Base-by-base conservation (phyloP, 2,329 filamentous ascomycete species). In the Diaporthe ampelina region DNA sequence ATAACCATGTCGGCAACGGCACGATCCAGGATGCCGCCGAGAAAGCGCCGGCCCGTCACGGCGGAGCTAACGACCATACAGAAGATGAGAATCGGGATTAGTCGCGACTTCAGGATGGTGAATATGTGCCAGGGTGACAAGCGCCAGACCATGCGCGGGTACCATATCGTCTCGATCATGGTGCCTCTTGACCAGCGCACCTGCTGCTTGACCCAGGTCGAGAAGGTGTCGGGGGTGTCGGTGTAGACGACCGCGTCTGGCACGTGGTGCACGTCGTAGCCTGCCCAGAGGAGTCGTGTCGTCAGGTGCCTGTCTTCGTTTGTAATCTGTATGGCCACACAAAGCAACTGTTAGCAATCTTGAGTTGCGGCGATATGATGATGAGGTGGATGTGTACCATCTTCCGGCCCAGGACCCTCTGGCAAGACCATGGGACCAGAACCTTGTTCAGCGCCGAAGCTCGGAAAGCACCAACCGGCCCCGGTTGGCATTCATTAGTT, bases 231-330 rank as follows among this genome's bases (percentile, higher is more conserved):
- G 5, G 70, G 70, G 9, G 70, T 72, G 45, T 72, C 70, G 9
- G 70, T 72, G 21, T 72, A 59, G 4, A 72, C 43, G 6, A 65
- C 24, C 4, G 70, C 70, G 57, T 43, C 57, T 17, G 70, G 70
- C 0, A 52, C 56, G 24, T 72, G 70, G 29, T 56, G 32, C 7
- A 72, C 70, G 13, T 43, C 35, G n/a, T 65, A 72, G n/a, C 70
- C 70, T 5, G 70, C 70, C 43, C 45, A 59, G 3, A 72, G 70
- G 2, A 72, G 29, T 2, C 59, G 56, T 1, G 70, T 72, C 9
- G 70, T 72, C 4, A 72, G 37, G 32, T 72, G 70, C 21, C 70
- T 59, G 57, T 72, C 70, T 40, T 72, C 70, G 45, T 72, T 72
- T 4, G 70, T 63, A 19, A 72, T 65, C 70, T 72, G 45, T 17